Percentiles rank a stretch among this genome's conserved stretches.
Evolutionary conservation across 345 rosid species (phyloP).

Genomic region (Sonneratia alba): DNA sequence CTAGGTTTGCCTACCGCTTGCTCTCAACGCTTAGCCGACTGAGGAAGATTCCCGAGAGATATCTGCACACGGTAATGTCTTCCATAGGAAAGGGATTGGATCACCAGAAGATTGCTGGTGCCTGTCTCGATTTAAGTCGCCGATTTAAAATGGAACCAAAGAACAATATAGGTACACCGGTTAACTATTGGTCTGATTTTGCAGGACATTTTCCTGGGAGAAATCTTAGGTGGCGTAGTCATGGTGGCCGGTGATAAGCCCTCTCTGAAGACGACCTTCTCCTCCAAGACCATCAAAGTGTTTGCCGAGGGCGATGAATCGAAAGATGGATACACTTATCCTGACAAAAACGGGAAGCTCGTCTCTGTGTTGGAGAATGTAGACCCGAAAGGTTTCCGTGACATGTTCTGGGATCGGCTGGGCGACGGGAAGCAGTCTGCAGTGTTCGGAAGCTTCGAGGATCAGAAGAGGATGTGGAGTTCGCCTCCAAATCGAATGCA

Average conservation of each 20-base stretch:
- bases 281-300: conserved; percentile 35
- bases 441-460: conserved; percentile 57
- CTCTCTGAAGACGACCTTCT: conserved; percentile 28
- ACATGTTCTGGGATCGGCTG: conserved; percentile 37
- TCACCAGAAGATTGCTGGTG: not conserved
- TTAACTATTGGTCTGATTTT: conserved; percentile 1
- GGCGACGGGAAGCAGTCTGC: conserved; percentile 52
- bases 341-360: conserved; percentile 33
- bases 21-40: conserved; percentile 40
- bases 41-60: conserved; percentile 42
- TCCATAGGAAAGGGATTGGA: not conserved
- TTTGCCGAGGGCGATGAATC: conserved; percentile 46
- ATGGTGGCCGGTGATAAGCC: conserved; percentile 39
- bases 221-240: conserved; percentile 64
- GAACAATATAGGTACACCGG: too few relatives aligned
- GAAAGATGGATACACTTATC: conserved; percentile 40
- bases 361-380: conserved; percentile 39
- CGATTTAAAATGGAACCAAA: not conserved
- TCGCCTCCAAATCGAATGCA: conserved; percentile 25
- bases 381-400: conserved; percentile 27
- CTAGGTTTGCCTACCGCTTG: conserved; percentile 34
- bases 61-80: conserved; percentile 44
- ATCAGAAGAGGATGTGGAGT: conserved; percentile 60
- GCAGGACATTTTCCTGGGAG: conserved; percentile 77
- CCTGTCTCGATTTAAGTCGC: too few relatives aligned